Base-by-base conservation (phyloP, 2,329 filamentous ascomycete genomes). In the Fusarium bulbicola region DNA sequence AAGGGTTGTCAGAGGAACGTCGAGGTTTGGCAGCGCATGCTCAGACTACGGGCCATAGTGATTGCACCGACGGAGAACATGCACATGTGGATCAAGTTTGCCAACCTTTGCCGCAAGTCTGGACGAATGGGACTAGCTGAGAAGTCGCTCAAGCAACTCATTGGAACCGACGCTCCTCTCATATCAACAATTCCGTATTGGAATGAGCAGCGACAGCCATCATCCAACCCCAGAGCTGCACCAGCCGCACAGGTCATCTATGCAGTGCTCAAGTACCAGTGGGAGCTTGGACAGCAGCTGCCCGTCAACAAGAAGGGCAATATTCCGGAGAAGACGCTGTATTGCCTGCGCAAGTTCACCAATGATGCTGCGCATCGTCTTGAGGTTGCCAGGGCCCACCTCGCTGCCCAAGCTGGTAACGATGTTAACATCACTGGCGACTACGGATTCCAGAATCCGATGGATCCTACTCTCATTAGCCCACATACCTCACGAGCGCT, bases 11-110 rank as follows among this genome's bases (percentile, higher is more conserved):
- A 99, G 81, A 92, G 96, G 64, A 98, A 98, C 77, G 95, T 98
- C 26, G 96, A 99, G 79, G 94, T 98, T 7, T 99, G 96, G 96
- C 95, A 98, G 80, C 91, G 96, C 68, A 98, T 98, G 94, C 90
- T 99, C 62, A 96, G 97, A 80, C 91, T 99, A 37, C 91, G 96
- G 68, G 93, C 95, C 26, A 87, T 99, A 58, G 96, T 99, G 66
- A 95, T 98, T 69, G 92, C 92, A 2, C 95, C 97, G 0, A 90
- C 90, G 39, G 95, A 99, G 81, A 98, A 98, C 78, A 94, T 97
- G 86, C 93, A 97, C 78, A 99, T 99, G 95, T 98, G 95, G 91
- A 98, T 99, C 86, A 99, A 99, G 81, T 99, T 98, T 81, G 94
- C 96, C 78, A 99, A 98, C 78, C 90, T 99, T 11, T 99, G 97